Conservation (phyloP, 1,139 yeast species). For the Debaryomyces coudertii region DNA sequence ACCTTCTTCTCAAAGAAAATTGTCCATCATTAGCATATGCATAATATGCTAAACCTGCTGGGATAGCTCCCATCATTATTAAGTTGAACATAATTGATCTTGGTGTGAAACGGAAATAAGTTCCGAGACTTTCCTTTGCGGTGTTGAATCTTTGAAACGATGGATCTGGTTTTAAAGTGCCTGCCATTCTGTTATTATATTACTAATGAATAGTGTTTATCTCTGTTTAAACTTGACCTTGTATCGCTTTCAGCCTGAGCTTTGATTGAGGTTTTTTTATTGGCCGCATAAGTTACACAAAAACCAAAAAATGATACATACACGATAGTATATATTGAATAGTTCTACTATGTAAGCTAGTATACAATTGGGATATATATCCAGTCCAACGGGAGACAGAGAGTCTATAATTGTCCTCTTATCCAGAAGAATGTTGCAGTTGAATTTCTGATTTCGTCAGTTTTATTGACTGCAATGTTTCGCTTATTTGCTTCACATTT, state of each 20-base stretch:
- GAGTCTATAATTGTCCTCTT: neutral
- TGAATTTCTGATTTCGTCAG: neutral
- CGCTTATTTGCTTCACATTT: slow-evolving; percentile 11
- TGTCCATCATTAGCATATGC: slow-evolving; percentile 47
- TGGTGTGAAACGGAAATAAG: slow-evolving; percentile 49
- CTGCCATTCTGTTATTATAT: slow-evolving; percentile 37
- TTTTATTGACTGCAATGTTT: slow-evolving; percentile 4
- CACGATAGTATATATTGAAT: neutral
- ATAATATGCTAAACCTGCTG: slow-evolving; percentile 38
- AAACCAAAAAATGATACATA: neutral
- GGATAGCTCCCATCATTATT: slow-evolving; percentile 43
- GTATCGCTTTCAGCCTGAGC: neutral
- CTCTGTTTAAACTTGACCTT: neutral
- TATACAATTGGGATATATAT: slow-evolving; percentile 4
- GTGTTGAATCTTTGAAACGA: slow-evolving; percentile 47
- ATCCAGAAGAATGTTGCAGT: neutral
- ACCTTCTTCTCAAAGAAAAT: slow-evolving; percentile 34
- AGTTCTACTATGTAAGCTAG: slow-evolving; percentile 3
- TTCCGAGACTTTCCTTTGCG: slow-evolving; percentile 47
- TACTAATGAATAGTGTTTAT: neutral
- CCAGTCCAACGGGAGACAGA: neutral
- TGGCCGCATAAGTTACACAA: slow-evolving; percentile 7
- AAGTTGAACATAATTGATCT: slow-evolving; percentile 41
- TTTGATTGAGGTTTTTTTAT: slow-evolving; percentile 11
- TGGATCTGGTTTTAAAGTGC: slow-evolving; percentile 49